A percentile compares a stretch with the other conserved stretches of the same genome.
phyloP scores from a whole-genome alignment of 2,329 filamentous ascomycete genomes.

The Paecilomyces sp. region DNA sequence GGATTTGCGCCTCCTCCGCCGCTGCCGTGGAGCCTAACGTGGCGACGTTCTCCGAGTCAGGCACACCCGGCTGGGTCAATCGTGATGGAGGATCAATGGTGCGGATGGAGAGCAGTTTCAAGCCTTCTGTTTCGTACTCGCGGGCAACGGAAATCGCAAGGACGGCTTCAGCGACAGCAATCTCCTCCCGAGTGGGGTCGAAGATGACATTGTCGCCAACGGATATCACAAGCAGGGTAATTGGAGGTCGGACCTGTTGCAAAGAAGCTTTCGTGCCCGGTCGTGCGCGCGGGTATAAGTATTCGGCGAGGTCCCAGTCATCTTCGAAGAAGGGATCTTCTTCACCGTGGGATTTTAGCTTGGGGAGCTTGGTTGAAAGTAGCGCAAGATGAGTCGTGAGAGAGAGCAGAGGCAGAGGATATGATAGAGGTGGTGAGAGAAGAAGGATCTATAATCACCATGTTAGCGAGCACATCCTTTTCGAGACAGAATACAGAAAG shows the following conservation, averaged over 20 bases:
- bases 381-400: constrained; percentile 91
- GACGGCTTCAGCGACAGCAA: constrained; percentile 84
- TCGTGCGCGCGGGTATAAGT: constrained; percentile 58
- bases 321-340: constrained; percentile 98
- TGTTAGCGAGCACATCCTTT: no score
- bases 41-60: constrained; percentile 56
- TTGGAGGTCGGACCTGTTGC: constrained; percentile 57
- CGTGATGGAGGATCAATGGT: constrained; percentile 69
- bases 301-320: constrained; percentile 81
- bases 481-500: not conserved
- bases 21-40: constrained; percentile 35
- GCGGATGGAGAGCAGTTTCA: constrained; percentile 61
- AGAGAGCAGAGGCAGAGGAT: constrained; percentile 86
- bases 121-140: constrained; percentile 31
- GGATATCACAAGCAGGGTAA: constrained; percentile 84
- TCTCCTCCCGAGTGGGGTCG: constrained; percentile 83
- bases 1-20: constrained; percentile 35
- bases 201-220: constrained; percentile 87
- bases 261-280: constrained; percentile 17
- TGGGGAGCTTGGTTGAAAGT: constrained; percentile 75
- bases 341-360: constrained; percentile 79
- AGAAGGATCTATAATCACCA: constrained; percentile 64
- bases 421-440: constrained; percentile 86
- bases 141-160: constrained; percentile 72
- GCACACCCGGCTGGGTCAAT: constrained; percentile 63